Evolutionary conservation across 441 rosid species (phyloP), one percentile per base, ranked within the genome.

Genomic region (Corymbia calophylla): DNA sequence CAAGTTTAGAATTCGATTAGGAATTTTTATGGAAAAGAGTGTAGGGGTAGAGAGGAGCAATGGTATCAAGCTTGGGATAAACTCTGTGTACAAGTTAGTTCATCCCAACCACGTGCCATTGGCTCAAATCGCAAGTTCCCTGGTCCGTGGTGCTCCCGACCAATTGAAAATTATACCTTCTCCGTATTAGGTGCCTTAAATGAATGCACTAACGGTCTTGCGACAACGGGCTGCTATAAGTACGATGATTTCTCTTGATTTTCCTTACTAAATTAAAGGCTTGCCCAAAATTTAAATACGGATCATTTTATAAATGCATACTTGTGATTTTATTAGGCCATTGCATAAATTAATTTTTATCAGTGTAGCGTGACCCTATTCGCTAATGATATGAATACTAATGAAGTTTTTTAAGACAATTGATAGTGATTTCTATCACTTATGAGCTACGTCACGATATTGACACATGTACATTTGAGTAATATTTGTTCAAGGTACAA

Each of bases 401-500:
- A 23, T 23, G 49, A 4, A 44, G 51, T 23, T 77, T 44, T 4
- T 44, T 14, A 0, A 77, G 29, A 44, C 16, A n/a, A 1, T 14
- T 7, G 53, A 13, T 23, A 6, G 18, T 4, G 44, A 39, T 39
- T 39, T 77, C n/a, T 1, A 4, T 44, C 51, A 2, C 51, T 6
- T 7, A 7, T 0, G 10, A 3, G 2, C 51, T 23, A 19, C 7
- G n/a, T 4, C 17, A 12, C 18, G 0, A 77, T 44, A 44, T 44
- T 5, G 29, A 44, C n/a, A 1, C 0, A 3, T 51, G 1, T 6
- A 0, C 18, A 1, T 77, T 21, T 12, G 10, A 44, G 51, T 21
- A 19, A 5, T 9, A 19, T 18, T 0, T 2, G 0, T 77, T 77
- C 1, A 0, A 0, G 0, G 6, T 23, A 4, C 48, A 6, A 13